These are phyloP conservation scores for Pseudocercospora pini-densiflorae DNA, from an alignment of 2,329 filamentous ascomycete genomes.

Conservation along the genomic window DNA sequence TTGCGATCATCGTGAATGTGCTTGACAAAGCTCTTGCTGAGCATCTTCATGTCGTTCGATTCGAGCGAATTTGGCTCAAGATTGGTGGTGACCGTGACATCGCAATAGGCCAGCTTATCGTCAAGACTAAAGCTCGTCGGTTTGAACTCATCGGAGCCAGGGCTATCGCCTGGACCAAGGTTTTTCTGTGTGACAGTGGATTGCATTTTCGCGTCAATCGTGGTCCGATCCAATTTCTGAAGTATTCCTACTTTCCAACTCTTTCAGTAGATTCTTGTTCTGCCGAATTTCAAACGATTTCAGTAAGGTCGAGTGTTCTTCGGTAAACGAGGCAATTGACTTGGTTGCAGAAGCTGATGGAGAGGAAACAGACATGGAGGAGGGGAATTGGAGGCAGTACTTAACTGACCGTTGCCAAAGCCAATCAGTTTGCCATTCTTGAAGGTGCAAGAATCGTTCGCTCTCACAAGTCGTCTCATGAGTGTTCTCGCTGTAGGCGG, in stretches of 20 bases:
- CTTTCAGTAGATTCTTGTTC: slow-evolving; percentile 4
- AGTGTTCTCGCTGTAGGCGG: neutral
- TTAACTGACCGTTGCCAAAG: neutral
- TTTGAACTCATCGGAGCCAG: too few species aligned
- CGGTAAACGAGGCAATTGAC: neutral
- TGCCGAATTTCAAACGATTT: neutral
- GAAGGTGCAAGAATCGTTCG: neutral
- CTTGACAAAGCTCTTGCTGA: too few species aligned
- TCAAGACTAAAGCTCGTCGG: too few species aligned
- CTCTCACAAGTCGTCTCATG: neutral
- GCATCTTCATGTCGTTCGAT: too few species aligned
- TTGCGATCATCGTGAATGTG: too few species aligned
- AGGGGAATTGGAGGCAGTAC: neutral
- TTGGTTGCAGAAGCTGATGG: slow-evolving; percentile 3
- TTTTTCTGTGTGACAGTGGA: too few species aligned
- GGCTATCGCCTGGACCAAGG: too few species aligned
- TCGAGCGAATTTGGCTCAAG: too few species aligned
- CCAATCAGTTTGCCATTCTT: neutral
- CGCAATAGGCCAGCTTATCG: too few species aligned
- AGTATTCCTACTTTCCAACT: neutral
- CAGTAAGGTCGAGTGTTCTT: neutral
- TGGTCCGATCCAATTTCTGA: too few species aligned
- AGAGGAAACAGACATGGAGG: neutral
- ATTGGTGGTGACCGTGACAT: too few species aligned
- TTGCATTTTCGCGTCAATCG: too few species aligned